Evolutionary conservation across 345 rosid species (phyloP).

Genomic region (Euphorbia pulcherrima): DNA sequence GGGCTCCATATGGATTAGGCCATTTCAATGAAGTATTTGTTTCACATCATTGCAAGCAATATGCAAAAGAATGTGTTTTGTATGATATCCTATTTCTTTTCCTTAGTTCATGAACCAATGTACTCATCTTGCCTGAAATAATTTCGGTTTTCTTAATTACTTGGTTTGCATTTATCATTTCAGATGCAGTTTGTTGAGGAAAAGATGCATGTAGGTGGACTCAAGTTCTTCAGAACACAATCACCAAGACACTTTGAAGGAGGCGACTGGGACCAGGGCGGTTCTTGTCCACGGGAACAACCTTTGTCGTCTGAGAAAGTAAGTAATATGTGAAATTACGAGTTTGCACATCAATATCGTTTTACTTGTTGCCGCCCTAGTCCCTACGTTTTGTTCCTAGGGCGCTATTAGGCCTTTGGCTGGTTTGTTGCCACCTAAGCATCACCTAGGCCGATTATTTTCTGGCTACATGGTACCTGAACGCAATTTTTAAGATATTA

Average conservation of each 20-base stretch:
- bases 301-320: constrained; percentile 60
- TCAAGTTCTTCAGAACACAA: constrained; percentile 67
- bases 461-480: too few relatives aligned
- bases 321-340: constrained; percentile 25
- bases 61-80: neutral
- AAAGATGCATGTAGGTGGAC: constrained; percentile 37
- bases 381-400: too few relatives aligned
- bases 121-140: neutral
- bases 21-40: too few relatives aligned
- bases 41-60: too few relatives aligned
- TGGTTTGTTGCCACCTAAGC: too few relatives aligned
- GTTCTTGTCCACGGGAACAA: constrained; percentile 59
- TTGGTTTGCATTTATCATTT: neutral
- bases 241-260: constrained; percentile 98
- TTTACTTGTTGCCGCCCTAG: too few relatives aligned
- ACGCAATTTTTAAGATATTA: too few relatives aligned
- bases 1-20: too few relatives aligned
- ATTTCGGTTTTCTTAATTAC: neutral
- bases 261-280: constrained; percentile 97
- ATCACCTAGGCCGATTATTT: too few relatives aligned
- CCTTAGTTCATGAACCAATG: neutral
- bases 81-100: neutral
- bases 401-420: too few relatives aligned
- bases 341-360: neutral
- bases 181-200: constrained; percentile 50